phyloP scores from a whole-genome alignment of 2,329 filamentous ascomycete genomes.

The Nemania sp. region DNA sequence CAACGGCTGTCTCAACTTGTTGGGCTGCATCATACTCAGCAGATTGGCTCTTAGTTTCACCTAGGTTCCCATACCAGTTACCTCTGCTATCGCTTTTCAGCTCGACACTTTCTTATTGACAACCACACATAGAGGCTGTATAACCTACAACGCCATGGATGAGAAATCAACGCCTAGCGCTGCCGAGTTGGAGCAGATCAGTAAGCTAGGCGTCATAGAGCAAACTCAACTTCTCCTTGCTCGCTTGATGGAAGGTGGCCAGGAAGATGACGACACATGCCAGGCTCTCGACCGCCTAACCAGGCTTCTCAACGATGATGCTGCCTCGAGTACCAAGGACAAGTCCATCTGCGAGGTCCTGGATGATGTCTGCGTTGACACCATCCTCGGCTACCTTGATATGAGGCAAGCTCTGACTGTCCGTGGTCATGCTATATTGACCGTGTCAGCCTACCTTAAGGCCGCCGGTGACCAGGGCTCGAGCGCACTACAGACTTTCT shows the following conservation, averaged over 20 bases:
- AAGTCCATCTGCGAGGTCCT: conserved; percentile 64
- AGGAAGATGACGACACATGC: conserved; percentile 75
- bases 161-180: conserved; percentile 32
- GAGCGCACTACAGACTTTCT: conserved; percentile 71
- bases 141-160: conserved; percentile 33
- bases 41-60: too few relatives aligned
- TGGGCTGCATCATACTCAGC: too few relatives aligned
- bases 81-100: too few relatives aligned
- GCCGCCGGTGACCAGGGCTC: conserved; percentile 72
- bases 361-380: conserved; percentile 77
- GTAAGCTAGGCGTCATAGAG: conserved; percentile 46
- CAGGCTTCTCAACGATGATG: conserved; percentile 61
- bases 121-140: background rate
- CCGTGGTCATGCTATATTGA: conserved; percentile 79
- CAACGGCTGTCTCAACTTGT: too few relatives aligned
- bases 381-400: conserved; percentile 83
- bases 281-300: conserved; percentile 61
- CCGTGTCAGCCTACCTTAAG: conserved; percentile 82
- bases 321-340: conserved; percentile 46
- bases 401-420: conserved; percentile 75
- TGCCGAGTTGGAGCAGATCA: conserved; percentile 35
- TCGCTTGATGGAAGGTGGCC: conserved; percentile 85
- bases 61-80: too few relatives aligned
- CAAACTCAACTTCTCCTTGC: conserved; percentile 79
- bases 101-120: too few relatives aligned